Percentiles rank a stretch among this genome's conserved stretches.
These are phyloP conservation scores for Vigna radiata DNA, from an alignment of 306 rosid species.

Conservation along the genomic window DNA sequence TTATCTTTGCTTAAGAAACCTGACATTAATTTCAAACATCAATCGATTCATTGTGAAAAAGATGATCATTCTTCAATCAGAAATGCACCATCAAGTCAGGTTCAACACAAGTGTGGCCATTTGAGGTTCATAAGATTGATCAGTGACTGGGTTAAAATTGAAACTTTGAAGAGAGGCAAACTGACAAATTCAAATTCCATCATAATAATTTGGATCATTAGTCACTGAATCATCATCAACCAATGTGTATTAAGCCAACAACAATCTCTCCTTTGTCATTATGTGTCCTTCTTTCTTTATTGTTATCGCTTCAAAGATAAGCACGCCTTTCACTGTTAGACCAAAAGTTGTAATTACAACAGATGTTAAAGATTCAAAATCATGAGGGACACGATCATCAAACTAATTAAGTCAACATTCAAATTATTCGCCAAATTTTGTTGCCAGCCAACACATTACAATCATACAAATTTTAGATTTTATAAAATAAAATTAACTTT, in stretches of 20 bases:
- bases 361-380: slow-evolving; percentile 14
- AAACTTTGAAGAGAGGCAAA: slow-evolving; percentile 14
- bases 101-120: slow-evolving; percentile 13
- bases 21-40: not conserved
- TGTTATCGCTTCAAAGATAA: slow-evolving; percentile 12
- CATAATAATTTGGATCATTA: slow-evolving; percentile 24
- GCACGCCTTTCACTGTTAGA: slow-evolving; percentile 5
- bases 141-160: not conserved
- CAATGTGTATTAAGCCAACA: not conserved
- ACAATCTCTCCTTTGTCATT: slow-evolving; percentile 27
- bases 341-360: slow-evolving; percentile 17
- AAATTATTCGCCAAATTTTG: slow-evolving; percentile 4
- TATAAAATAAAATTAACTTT: too few relatives aligned
- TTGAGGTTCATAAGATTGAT: not conserved
- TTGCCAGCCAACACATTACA: not conserved
- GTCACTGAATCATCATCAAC: slow-evolving; percentile 7
- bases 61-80: slow-evolving; percentile 5
- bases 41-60: slow-evolving; percentile 12
- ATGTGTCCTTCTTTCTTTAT: not conserved
- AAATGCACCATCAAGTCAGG: not conserved
- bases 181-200: not conserved
- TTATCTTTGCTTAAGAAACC: slow-evolving; percentile 27
- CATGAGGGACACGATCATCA: not conserved
- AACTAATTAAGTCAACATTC: slow-evolving; percentile 10
- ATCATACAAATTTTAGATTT: too few relatives aligned